A percentile compares a stretch with the other conserved stretches of the same genome.
Evolutionary conservation across 1,284 basidiomycete species (phyloP).

Genomic region (Ganoderma leucocontextum): DNA sequence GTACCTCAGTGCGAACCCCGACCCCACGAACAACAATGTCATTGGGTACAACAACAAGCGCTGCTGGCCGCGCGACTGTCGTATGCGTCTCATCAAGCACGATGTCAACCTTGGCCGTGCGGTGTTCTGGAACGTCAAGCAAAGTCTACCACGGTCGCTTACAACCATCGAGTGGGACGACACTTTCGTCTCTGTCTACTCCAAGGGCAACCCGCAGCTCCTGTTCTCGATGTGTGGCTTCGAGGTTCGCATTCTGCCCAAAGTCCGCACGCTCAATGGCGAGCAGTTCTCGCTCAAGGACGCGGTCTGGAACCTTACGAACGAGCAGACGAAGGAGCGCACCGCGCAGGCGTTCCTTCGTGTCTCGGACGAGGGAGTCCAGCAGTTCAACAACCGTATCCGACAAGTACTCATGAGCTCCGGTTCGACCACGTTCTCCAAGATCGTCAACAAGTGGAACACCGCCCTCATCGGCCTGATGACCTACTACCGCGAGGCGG

Average conservation of each 20-base stretch:
- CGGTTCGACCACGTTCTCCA: conserved; percentile 98
- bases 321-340: conserved; percentile 96
- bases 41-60: conserved; percentile 99
- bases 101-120: conserved; percentile 98
- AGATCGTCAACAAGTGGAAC: conserved; percentile 99
- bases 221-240: conserved; percentile 99
- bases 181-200: conserved; percentile 96
- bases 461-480: conserved; percentile 93
- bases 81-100: conserved; percentile 99
- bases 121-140: conserved; percentile 99
- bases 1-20: conserved; percentile 95
- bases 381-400: conserved; percentile 96
- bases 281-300: conserved; percentile 98
- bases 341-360: conserved; percentile 98
- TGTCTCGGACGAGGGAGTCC: conserved; percentile 96
- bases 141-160: conserved; percentile 93
- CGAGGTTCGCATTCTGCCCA: conserved; percentile 96
- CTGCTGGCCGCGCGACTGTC: conserved; percentile 98
- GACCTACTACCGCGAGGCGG: conserved; percentile 99
- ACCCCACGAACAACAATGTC: conserved; percentile 98
- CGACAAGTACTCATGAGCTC: conserved; percentile 99
- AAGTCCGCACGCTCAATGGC: conserved; percentile 93
- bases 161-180: conserved; percentile 99
- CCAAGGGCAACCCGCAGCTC: conserved; percentile 97
- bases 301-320: conserved; percentile 97